Evolutionary conservation across 192 early-diverging fungal species (phyloP).

Genomic region (Coemansia sp.): DNA sequence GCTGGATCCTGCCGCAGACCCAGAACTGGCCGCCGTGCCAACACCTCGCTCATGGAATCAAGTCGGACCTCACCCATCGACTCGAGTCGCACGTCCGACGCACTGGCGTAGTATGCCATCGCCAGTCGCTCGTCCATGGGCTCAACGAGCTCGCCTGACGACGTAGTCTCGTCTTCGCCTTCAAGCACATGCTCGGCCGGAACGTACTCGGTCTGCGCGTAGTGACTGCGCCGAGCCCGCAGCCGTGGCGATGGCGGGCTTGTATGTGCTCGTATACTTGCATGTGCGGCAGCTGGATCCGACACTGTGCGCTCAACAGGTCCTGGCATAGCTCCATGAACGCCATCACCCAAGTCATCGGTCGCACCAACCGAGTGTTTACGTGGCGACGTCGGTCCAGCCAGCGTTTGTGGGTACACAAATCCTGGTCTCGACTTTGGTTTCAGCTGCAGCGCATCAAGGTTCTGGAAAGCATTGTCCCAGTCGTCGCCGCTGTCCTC

Average conservation of each 20-base stretch:
- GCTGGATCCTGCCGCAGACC: constrained; percentile 37
- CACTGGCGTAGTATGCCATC: constrained; percentile 30
- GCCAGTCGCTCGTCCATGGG: constrained; percentile 19
- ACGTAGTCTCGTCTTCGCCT: constrained; percentile 30
- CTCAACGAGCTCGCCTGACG: constrained; percentile 23
- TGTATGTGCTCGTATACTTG: constrained; percentile 36
- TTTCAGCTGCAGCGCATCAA: constrained; percentile 46
- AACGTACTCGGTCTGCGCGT: constrained; percentile 7
- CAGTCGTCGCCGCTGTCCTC: constrained; percentile 55
- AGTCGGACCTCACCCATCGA: constrained; percentile 25
- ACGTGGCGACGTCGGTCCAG: constrained; percentile 37
- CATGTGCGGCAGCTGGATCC: constrained; percentile 23
- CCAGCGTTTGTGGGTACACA: constrained; percentile 44
- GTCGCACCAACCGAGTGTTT: constrained; percentile 42
- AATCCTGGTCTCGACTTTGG: constrained; percentile 21
- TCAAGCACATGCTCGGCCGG: constrained; percentile 10
- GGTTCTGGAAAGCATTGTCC: constrained; percentile 55
- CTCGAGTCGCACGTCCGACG: constrained; percentile 36
- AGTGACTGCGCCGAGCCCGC: constrained; percentile 17
- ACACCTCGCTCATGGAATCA: constrained; percentile 28
- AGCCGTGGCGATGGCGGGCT: constrained; percentile 48
- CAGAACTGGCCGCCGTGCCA: constrained; percentile 36
- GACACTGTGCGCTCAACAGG: constrained; percentile 39
- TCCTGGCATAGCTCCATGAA: constrained; percentile 11
- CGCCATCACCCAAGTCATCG: constrained; percentile 20